Evolutionary conservation across 169 alveolate species (phyloP).

Genomic region (Plasmodium vivax): DNA sequence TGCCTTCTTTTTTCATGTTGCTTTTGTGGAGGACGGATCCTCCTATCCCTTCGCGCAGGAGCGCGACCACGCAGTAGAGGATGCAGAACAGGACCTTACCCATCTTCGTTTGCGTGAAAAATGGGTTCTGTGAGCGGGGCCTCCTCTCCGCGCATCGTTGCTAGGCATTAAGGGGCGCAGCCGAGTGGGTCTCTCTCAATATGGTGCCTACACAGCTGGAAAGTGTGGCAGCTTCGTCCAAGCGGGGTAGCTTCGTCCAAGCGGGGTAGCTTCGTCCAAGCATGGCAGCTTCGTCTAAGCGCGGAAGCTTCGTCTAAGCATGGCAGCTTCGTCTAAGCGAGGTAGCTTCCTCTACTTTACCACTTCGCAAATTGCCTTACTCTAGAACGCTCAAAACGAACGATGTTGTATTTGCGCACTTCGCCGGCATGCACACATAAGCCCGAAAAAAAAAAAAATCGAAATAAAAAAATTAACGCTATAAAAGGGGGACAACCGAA

Average conservation of each 20-base stretch:
- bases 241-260: too few species aligned
- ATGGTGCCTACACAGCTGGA: not conserved
- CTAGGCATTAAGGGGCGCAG: not conserved
- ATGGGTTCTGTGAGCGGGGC: not conserved
- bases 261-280: too few species aligned
- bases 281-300: not conserved
- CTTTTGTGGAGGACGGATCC: not conserved
- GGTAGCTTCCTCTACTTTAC: not conserved
- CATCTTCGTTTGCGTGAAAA: not conserved
- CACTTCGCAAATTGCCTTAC: not conserved
- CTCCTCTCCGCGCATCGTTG: not conserved
- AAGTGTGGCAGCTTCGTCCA: not conserved
- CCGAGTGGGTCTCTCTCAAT: not conserved
- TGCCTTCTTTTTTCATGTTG: not conserved
- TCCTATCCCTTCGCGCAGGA: not conserved
- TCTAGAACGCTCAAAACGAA: not conserved
- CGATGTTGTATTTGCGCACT: not conserved
- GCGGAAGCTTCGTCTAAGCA: not conserved
- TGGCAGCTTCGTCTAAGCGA: not conserved
- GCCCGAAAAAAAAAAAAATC: not conserved
- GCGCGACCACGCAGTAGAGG: not conserved
- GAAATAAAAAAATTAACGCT: not conserved
- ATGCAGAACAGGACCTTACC: not conserved
- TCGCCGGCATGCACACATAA: not conserved
- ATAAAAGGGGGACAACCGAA: not conserved